Evolutionary conservation across 2,329 filamentous ascomycete genomes (phyloP), one percentile per base, ranked within the genome.

Genomic region (Plectosphaerella cucumerina): DNA sequence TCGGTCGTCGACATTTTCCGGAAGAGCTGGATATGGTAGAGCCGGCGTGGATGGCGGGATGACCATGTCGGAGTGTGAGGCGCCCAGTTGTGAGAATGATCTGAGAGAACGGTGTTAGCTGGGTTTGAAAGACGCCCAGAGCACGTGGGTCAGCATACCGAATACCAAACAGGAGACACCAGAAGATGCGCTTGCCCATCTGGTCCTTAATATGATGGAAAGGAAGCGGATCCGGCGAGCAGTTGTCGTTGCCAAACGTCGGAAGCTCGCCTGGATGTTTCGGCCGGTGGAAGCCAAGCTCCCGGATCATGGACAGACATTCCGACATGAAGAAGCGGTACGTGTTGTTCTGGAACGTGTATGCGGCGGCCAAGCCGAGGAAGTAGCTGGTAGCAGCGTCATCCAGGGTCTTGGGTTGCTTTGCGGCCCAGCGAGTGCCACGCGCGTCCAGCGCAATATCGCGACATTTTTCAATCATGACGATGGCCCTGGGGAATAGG

Each of bases 1-100:
- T 51, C 87, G 84, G 66, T 96, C 91, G 58, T 96, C 91, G 1
- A 95, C 83, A 60, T 95, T 90, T 18, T 86, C 73, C 0, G 91
- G 91, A 12, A 91, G 76, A 8, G 89, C 86, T 4, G 91, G 91
- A 58, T 94, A 90, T 5, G 84, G 86, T 42, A 90, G 82, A 22
- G 79, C 84, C 0, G 84, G 82, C 0, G 89, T 95, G 2, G 87
- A 84, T 3, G 90, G 90, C 9, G 87, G 83, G 47, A 96, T 84
- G 34, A 87, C 79, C 35, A 92, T 72, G 59, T 91, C 89, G 34
- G 82, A 81, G 54, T 87, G 85, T 0, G 81, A 81, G 15, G 82
- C 81, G 33, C 89, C 90, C 17, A 94, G 72, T 63, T 96, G 90
- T 50, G 87, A 81, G 65, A 95, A 82, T 0, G 89, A 89, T 54